Evolutionary conservation across 352 stramenopile species (phyloP), one percentile per base, ranked within the genome.

Genomic region (Pythium rhizo-oryzae): DNA sequence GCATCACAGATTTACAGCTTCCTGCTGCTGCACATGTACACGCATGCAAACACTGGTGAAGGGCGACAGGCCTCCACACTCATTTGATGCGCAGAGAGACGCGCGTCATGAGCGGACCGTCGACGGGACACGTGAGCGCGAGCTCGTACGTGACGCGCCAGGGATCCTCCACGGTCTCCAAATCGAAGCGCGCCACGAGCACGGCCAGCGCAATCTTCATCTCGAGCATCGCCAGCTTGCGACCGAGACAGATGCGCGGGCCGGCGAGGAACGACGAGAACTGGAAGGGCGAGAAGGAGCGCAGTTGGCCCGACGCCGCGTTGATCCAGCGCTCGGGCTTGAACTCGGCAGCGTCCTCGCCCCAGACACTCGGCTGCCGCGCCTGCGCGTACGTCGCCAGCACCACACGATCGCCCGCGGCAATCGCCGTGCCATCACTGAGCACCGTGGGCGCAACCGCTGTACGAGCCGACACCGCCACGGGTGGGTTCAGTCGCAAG

Each of bases 401-500:
- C 25, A 77, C 59, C 13, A 81, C 70, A 4, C 56, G 60, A 18
- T 61, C 64, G 18, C 76, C 74, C 18, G 39, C 39, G 2, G 57
- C 23, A 4, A 92, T 67, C 23, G 72, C 69, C 8, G 82, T 89
- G 55, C 80, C 81, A 52, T 92, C 80, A 35, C 55, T 66, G 7
- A 89, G 66, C 33, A 71, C 65, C 9, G 79, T 83, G 41, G 76
- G 65, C 13, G 65, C 39, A 8, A 76, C 80, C 1, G 74, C 79
- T 21, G 79, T 74, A 23, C 82, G 82, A n/a, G 77, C 75, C n/a
- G 85, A 81, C 21, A 83, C 77, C 7, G 72, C 75, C 11, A 90
- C 82, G 18, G 82, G 78, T 37, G 85, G 84, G 59, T 83, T 83
- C 12, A 95, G 66, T 0, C 87, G 82, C 35, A 95, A 70, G 28